Evolutionary conservation across 306 rosid species (phyloP), one percentile per base, ranked within the genome.

Genomic region (Quillaja saponaria): DNA sequence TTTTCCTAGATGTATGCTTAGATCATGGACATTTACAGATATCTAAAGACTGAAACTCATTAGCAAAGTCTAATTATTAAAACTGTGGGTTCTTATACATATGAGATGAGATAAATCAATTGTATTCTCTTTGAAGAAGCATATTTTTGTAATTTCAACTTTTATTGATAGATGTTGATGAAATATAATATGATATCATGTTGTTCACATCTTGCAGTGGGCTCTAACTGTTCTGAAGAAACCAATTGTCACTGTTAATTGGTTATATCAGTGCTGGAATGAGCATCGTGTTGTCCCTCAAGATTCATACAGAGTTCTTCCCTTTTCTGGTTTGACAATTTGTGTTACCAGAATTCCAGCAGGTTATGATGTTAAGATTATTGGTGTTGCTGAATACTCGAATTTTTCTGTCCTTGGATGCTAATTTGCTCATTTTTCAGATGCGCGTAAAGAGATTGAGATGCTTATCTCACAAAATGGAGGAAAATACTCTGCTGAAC

Each of bases 281-380:
- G 96, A 92, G 76, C 98, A 92, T 74, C 95, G 87, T 4, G 75
- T 84, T 79, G 96, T 88, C 67, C 90, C 96, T 66, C 98, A 88
- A 44, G 96, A 92, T 67, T 79, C 87, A 58, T 88, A 79, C 75
- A 80, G 88, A 72, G 90, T 92, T 67, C 96, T 80, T 71, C 95
- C 96, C 49, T 84, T 92, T 76, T 82, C 88, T 65, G 98, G 96
- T 74, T 74, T 92, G 77, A 84, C 68, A 53, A 92, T 92, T 67
- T 88, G 87, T 55, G 95, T 88, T 57, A 84, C 96, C 68, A 73
- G 95, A 76, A 74, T 88, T 57, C 84, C 85, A 44, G 85, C 88
- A 88, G 98, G 96, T 91, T 67, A 44, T 73, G 31, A 67, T 67
- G n/a, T n/a, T n/a, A n/a, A n/a, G n/a, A n/a, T n/a, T n/a, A n/a